Percentiles rank a stretch among this genome's conserved stretches.
These are phyloP conservation scores for Chimonanthus praecox DNA, from an alignment of 164 flowering plant species.

Conservation along the genomic window DNA sequence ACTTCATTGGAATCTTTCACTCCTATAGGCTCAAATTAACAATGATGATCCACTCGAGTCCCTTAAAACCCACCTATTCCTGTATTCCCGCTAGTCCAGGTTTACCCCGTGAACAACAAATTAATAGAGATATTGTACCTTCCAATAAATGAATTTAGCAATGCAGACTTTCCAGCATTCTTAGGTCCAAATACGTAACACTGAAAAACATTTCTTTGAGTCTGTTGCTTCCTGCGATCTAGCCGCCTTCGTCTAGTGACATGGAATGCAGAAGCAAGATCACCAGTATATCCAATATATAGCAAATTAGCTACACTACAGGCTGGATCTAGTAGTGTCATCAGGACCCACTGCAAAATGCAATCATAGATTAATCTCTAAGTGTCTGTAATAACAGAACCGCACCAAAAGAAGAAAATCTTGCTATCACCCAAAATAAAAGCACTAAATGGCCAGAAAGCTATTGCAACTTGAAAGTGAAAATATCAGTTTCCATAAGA, in stretches of 20 bases:
- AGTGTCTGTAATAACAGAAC: not conserved
- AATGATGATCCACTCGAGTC: too few relatives aligned
- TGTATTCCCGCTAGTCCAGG: too few relatives aligned
- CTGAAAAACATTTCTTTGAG: slow-evolving; percentile 85
- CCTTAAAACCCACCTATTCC: too few relatives aligned
- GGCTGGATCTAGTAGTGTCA: slow-evolving; percentile 81
- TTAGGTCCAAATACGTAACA: slow-evolving; percentile 96
- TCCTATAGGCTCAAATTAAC: too few relatives aligned
- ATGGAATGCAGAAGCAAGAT: slow-evolving; percentile 64
- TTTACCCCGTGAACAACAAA: not conserved
- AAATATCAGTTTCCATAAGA: too few relatives aligned
- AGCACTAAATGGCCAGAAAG: too few relatives aligned
- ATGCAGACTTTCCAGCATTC: slow-evolving; percentile 77
- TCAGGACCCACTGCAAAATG: slow-evolving; percentile 99
- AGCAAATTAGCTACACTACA: slow-evolving; percentile 60
- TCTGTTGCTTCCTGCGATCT: slow-evolving; percentile 77
- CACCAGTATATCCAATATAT: slow-evolving; percentile 78
- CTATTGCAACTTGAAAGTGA: too few relatives aligned
- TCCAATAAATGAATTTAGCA: slow-evolving; percentile 76
- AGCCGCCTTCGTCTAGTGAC: slow-evolving; percentile 63
- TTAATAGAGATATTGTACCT: slow-evolving; percentile 35
- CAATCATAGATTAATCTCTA: slow-evolving; percentile 13
- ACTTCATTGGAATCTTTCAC: too few relatives aligned
- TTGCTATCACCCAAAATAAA: not conserved
- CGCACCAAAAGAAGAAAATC: not conserved